Percentiles rank a stretch among this genome's conserved stretches.
These are phyloP conservation scores for Aspergillus sclerotiicarbonarius DNA, from an alignment of 495 filamentous ascomycete species.

Conservation along the genomic window DNA sequence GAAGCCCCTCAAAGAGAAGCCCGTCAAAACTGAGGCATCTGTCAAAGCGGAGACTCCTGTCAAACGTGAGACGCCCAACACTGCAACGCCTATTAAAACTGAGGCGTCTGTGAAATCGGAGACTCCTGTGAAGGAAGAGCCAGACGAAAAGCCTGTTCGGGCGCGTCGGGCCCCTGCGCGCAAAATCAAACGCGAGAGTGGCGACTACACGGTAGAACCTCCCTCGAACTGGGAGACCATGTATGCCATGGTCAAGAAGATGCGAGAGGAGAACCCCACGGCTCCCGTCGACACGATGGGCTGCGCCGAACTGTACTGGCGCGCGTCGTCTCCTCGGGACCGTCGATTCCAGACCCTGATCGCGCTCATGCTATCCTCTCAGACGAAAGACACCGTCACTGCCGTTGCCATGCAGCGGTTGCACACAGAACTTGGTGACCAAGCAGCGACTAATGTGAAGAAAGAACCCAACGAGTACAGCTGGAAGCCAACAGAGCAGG, in stretches of 20 bases:
- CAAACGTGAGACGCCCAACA: too few relatives aligned
- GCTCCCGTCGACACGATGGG: slow-evolving; percentile 98
- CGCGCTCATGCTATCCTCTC: slow-evolving; percentile 91
- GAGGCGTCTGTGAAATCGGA: slow-evolving; percentile 8
- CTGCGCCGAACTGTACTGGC: slow-evolving; percentile 69
- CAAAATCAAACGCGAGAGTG: slow-evolving; percentile 56
- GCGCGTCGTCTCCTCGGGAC: slow-evolving; percentile 48
- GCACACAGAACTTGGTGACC: slow-evolving; percentile 64
- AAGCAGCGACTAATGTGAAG: slow-evolving; percentile 14
- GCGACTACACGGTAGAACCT: slow-evolving; percentile 55
- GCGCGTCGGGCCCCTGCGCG: slow-evolving; percentile 63
- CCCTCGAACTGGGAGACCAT: slow-evolving; percentile 84
- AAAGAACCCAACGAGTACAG: slow-evolving; percentile 13
- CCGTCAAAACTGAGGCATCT: slow-evolving; percentile 23
- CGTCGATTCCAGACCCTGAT: slow-evolving; percentile 88
- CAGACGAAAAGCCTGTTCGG: slow-evolving; percentile 32
- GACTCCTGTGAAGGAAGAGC: slow-evolving; percentile 25
- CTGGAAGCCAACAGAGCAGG: slow-evolving; percentile 28
- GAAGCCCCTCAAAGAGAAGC: slow-evolving; percentile 15
- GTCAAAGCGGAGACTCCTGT: neutral
- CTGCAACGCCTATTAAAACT: too few relatives aligned
- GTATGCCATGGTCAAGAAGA: slow-evolving; percentile 72
- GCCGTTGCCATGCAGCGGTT: slow-evolving; percentile 79
- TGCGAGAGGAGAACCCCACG: slow-evolving; percentile 68
- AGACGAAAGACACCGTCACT: slow-evolving; percentile 95